Base-by-base conservation (phyloP, 1,284 basidiomycete genomes). In the Ustilago trichophora region DNA sequence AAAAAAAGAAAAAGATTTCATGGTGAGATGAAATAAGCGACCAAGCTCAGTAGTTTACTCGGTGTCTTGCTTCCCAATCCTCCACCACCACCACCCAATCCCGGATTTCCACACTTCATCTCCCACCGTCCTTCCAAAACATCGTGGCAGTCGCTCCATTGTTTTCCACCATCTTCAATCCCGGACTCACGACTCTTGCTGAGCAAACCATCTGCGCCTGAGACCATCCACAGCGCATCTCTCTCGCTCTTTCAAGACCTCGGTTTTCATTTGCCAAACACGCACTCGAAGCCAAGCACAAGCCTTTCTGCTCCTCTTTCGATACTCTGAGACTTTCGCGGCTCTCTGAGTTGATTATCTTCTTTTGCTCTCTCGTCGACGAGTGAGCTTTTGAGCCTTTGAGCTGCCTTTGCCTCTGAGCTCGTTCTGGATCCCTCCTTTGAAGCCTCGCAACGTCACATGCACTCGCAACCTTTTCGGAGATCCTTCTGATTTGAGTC, bases 371-470 rank as follows among this genome's bases (percentile, higher is more conserved):
- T 40, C 32, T 41, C 43, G n/a, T 50, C 36, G 32, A 46, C 34
- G 43, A 46, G 47, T 56, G 59, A 63, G 52, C 52, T 19, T 26
- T 32, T 56, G 53, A 63, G 59, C 59, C 25, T 51, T 40, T 63
- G 59, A 63, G 52, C 53, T 43, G 35, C 47, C 37, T 35, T 47
- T 29, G 59, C 53, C 53, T 40, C 35, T 63, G 52, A 55, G 48
- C 47, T 51, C 43, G 4, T 16, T 3, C n/a, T 19, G 15, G 36
- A 33, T 24, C 22, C n/a, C 13, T 46, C 46, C 35, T 29, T 16
- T n/a, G 22, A 21, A 50, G 24, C 42, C 19, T 37, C 33, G 44
- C 33, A 43, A 33, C 37, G 34, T 32, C 21, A 56, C 35, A 55
- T 31, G 35, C 21, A 41, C 10, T 21, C 48, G 47, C 21, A 35